A percentile compares a stretch with the other conserved stretches of the same genome.
These are phyloP conservation scores for Fraxinus quadrangulata DNA, from an alignment of 257 asterid genomes.

Conservation along the genomic window DNA sequence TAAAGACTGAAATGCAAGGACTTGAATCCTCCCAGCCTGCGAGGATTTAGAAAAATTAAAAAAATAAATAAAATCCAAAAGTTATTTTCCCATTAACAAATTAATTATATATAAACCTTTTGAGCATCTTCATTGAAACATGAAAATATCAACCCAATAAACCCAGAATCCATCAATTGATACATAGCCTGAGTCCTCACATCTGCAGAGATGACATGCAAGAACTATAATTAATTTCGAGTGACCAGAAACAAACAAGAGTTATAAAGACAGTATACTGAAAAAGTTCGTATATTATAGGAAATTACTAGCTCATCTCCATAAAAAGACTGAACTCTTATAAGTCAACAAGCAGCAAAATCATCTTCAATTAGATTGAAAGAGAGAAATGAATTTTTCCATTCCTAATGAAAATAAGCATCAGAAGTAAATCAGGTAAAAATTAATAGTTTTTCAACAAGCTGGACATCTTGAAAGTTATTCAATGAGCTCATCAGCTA, in stretches of 20 bases:
- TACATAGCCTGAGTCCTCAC: conserved; percentile 98
- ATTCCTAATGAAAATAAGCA: no score
- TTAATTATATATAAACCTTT: conserved; percentile 51
- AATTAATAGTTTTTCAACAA: no score
- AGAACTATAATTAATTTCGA: conserved; percentile 5
- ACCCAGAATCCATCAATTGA: conserved; percentile 97
- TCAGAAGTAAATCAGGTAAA: no score
- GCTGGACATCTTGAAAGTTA: no score
- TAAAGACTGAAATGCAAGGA: conserved; percentile 90
- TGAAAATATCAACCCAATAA: conserved; percentile 95
- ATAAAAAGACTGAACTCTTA: neutral
- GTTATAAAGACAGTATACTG: neutral
- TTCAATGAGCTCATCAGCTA: no score
- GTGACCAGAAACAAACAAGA: neutral
- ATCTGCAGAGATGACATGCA: conserved; percentile 54
- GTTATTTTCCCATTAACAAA: conserved; percentile 16
- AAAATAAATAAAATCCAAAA: conserved; percentile 21
- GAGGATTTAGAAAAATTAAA: conserved; percentile 22
- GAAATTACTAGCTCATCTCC: neutral
- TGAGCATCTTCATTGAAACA: conserved; percentile 99
- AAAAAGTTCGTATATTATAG: neutral
- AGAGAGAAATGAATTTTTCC: no score
- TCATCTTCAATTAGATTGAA: no score
- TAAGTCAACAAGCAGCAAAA: no score
- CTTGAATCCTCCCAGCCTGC: conserved; percentile 96